These are phyloP conservation scores for Volutella citrinella DNA, from an alignment of 2,329 filamentous ascomycete species.

Conservation along the genomic window DNA sequence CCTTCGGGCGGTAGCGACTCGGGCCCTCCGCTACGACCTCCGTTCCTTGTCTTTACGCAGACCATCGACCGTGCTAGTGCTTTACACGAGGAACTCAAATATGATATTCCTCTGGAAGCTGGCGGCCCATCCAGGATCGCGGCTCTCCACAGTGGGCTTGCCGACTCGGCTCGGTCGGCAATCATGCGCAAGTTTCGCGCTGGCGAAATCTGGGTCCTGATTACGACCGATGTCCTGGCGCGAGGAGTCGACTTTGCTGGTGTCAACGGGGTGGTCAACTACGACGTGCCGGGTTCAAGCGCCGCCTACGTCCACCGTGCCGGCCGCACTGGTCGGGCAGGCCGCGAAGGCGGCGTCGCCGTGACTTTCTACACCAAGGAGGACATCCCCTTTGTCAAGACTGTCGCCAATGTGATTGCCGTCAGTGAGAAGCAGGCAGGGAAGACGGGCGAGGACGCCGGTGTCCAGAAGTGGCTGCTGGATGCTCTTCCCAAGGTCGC, in stretches of 20 bases:
- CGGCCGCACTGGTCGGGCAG: slow-evolving; percentile 85
- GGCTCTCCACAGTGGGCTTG: slow-evolving; percentile 83
- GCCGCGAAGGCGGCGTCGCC: slow-evolving; percentile 80
- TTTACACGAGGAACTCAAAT: slow-evolving; percentile 84
- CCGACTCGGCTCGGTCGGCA: slow-evolving; percentile 68
- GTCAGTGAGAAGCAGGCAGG: slow-evolving; percentile 72
- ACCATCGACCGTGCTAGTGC: slow-evolving; percentile 89
- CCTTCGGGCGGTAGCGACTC: slow-evolving; percentile 58
- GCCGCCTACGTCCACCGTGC: slow-evolving; percentile 92
- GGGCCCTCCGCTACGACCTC: slow-evolving; percentile 68
- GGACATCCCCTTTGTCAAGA: slow-evolving; percentile 84
- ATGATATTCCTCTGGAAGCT: slow-evolving; percentile 87
- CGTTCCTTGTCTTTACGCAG: slow-evolving; percentile 94
- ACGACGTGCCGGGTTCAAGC: slow-evolving; percentile 89
- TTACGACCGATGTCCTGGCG: slow-evolving; percentile 90
- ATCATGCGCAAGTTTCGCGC: slow-evolving; percentile 89
- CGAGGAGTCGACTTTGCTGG: slow-evolving; percentile 93
- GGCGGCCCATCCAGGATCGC: slow-evolving; percentile 83
- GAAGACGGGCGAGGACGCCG: slow-evolving; percentile 49
- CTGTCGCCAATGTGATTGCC: slow-evolving; percentile 88
- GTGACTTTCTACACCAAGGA: slow-evolving; percentile 96
- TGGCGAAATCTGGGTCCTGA: slow-evolving; percentile 93
- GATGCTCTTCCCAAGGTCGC: slow-evolving; percentile 79
- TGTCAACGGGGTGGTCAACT: slow-evolving; percentile 95
- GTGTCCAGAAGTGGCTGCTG: slow-evolving; percentile 80